These are phyloP conservation scores for Artemisia tridentata DNA, from an alignment of 129 eudicot genomes.

Conservation along the genomic window DNA sequence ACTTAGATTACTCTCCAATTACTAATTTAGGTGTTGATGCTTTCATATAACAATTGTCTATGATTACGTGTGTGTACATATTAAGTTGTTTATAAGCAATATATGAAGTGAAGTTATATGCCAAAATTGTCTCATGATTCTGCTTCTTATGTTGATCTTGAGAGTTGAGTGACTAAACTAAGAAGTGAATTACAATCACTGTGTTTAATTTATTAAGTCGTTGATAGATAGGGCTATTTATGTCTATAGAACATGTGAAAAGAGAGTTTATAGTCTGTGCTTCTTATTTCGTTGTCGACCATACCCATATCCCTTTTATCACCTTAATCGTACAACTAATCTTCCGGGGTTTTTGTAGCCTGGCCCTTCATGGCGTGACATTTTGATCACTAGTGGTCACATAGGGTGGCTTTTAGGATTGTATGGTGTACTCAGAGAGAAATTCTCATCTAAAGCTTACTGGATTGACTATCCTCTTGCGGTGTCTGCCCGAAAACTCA, in stretches of 20 bases:
- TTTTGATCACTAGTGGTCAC: constrained; percentile 83
- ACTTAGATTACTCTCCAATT: background rate
- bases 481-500: constrained; percentile 82
- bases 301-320: constrained; percentile 1
- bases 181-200: background rate
- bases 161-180: constrained; percentile 12
- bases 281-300: constrained; percentile 7
- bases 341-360: constrained; percentile 48
- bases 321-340: constrained; percentile 11
- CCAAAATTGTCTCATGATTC: background rate
- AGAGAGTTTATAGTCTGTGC: background rate
- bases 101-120: background rate
- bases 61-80: background rate
- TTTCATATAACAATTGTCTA: background rate
- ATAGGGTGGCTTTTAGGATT: constrained; percentile 78
- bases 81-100: background rate
- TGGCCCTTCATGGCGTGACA: constrained; percentile 87
- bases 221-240: background rate
- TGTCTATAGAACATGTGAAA: background rate
- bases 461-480: constrained; percentile 99
- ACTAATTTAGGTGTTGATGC: constrained; percentile 1
- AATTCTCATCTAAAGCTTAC: constrained; percentile 67
- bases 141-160: constrained; percentile 1
- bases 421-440: constrained; percentile 77
- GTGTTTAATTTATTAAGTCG: background rate